A percentile compares a stretch with the other conserved stretches of the same genome.
phyloP scores from a whole-genome alignment of 2,329 filamentous ascomycete genomes.

The Dactylellina sp. region DNA sequence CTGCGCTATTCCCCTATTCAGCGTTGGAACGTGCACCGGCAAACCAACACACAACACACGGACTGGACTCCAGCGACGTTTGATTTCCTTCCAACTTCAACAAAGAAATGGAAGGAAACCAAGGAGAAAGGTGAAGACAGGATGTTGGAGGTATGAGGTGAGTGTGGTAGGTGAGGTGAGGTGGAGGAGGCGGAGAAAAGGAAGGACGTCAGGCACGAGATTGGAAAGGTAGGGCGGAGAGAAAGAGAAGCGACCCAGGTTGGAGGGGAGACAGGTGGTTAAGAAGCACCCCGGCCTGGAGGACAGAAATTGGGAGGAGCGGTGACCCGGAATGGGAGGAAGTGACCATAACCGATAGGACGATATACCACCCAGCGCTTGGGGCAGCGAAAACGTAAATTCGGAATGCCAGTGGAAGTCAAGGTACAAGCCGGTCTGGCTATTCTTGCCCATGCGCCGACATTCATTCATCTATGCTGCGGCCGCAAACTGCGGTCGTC shows the following conservation, averaged over 20 bases:
- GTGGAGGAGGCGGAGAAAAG: conserved; percentile 11
- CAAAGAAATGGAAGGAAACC: conserved; percentile 49
- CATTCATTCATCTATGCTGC: conserved; percentile 2
- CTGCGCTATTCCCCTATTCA: conserved; percentile 41
- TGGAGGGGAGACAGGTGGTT: conserved; percentile 47
- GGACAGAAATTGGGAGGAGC: conserved; percentile 53
- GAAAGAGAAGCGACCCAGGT: conserved; percentile 32
- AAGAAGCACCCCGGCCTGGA: conserved; percentile 47
- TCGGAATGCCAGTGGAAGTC: conserved; percentile 41
- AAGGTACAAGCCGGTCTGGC: conserved; percentile 33
- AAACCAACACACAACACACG: conserved; percentile 45
- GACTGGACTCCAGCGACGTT: not conserved
- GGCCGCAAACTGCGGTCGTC: not conserved
- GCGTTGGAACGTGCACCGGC: conserved; percentile 52
- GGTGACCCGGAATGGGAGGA: conserved; percentile 55
- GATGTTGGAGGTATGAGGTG: conserved; percentile 25
- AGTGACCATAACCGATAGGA: conserved; percentile 57
- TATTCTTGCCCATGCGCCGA: no score
- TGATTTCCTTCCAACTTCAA: conserved; percentile 54
- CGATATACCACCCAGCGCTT: conserved; percentile 35
- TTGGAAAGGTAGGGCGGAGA: conserved; percentile 14
- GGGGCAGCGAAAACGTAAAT: conserved; percentile 47
- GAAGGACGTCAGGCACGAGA: conserved; percentile 18
- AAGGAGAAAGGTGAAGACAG: conserved; percentile 6
- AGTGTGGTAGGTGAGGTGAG: conserved; percentile 15